A percentile compares a stretch with the other conserved stretches of the same genome.
These are phyloP conservation scores for Yarrowia keelungensis DNA, from an alignment of 805 yeast species.

Conservation along the genomic window DNA sequence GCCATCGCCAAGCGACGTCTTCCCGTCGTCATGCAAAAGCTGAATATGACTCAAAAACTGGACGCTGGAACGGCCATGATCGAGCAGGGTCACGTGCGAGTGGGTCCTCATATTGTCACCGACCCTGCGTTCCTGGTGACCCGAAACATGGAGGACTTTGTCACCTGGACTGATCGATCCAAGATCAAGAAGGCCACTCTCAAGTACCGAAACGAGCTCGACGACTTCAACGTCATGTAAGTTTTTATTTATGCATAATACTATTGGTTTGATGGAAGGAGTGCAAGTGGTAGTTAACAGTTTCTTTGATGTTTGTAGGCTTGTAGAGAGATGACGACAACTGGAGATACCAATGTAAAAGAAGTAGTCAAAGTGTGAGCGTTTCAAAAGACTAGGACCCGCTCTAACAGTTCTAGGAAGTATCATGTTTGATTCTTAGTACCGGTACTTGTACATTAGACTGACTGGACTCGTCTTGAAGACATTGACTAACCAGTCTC, in stretches of 20 bases:
- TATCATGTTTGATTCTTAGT: no score
- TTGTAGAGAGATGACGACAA: no score
- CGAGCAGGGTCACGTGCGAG: constrained; percentile 97
- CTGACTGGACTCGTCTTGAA: no score
- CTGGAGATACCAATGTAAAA: no score
- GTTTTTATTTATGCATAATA: constrained; percentile 58
- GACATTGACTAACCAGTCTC: no score
- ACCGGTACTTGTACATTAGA: no score
- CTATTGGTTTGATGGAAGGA: neutral
- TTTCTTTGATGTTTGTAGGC: no score
- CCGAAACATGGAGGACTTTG: constrained; percentile 91
- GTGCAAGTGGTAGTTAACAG: neutral
- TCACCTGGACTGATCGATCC: constrained; percentile 97
- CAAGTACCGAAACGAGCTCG: constrained; percentile 76
- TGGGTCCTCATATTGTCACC: constrained; percentile 93
- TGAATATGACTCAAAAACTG: constrained; percentile 90
- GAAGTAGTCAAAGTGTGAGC: no score
- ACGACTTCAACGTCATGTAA: constrained; percentile 63
- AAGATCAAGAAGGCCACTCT: constrained; percentile 90
- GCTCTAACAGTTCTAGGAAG: no score
- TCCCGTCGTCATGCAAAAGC: constrained; percentile 92
- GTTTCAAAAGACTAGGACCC: no score
- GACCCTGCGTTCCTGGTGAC: constrained; percentile 96
- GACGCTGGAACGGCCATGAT: constrained; percentile 88
- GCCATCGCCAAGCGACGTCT: constrained; percentile 91